A percentile compares a stretch with the other conserved stretches of the same genome.
Evolutionary conservation across 2,329 filamentous ascomycete species (phyloP).

Genomic region (Ophiobolus disseminans): DNA sequence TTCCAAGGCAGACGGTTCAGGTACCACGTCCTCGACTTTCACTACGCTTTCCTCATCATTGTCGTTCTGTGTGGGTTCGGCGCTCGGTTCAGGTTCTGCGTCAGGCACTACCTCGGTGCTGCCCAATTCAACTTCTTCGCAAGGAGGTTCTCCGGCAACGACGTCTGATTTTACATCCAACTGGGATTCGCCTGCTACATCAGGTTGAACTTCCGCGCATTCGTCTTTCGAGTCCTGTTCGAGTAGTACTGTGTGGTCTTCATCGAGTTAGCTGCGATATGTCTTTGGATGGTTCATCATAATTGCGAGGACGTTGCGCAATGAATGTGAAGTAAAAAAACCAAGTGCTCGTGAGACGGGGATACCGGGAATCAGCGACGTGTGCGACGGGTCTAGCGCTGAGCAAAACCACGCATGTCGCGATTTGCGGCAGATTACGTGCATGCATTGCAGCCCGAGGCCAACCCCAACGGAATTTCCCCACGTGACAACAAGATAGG

Average conservation of each 20-base stretch:
- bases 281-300: too few species aligned
- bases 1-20: background rate
- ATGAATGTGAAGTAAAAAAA: conserved; percentile 7
- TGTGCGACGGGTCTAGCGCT: conserved; percentile 22
- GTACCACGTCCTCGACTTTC: background rate
- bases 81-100: too few species aligned
- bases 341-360: conserved; percentile 4
- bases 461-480: conserved; percentile 19
- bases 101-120: too few species aligned
- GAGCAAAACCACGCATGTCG: conserved; percentile 28
- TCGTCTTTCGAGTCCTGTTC: conserved; percentile 5
- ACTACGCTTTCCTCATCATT: background rate
- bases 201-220: conserved; percentile 13
- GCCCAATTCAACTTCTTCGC: conserved; percentile 6
- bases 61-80: too few species aligned
- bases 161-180: conserved; percentile 12
- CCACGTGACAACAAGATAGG: conserved; percentile 39
- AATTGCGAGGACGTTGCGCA: conserved; percentile 1
- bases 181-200: conserved; percentile 11
- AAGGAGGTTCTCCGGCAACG: conserved; percentile 11
- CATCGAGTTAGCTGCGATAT: conserved; percentile 15
- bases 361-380: conserved; percentile 19
- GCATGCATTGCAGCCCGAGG: conserved; percentile 39
- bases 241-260: conserved; percentile 4
- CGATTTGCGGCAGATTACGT: conserved; percentile 32